Percentiles rank a stretch among this genome's conserved stretches.
Conservation (phyloP, 129 eudicot genomes). For the Escallonia herrerae region DNA sequence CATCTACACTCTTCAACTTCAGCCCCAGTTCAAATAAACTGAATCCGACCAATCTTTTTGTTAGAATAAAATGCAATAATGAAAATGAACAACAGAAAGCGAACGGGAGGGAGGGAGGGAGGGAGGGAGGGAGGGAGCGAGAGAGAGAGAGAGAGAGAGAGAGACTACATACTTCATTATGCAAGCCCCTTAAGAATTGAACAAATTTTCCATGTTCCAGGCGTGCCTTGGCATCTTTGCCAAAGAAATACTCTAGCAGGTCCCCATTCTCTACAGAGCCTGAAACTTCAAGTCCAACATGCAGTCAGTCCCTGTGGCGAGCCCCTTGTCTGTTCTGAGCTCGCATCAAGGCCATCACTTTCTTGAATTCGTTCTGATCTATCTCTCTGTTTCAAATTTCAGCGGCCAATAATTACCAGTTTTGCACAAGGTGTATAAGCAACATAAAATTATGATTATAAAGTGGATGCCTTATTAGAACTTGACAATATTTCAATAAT, state of each 20-base stretch:
- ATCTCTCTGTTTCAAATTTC: conserved; percentile 36
- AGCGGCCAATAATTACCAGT: not conserved
- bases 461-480: no score
- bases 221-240: conserved; percentile 64
- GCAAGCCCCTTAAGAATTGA: conserved; percentile 73
- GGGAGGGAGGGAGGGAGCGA: not conserved
- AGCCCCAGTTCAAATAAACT: no score
- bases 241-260: conserved; percentile 74
- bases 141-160: not conserved
- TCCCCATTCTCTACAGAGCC: conserved; percentile 79
- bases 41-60: no score
- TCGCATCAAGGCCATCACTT: conserved; percentile 87
- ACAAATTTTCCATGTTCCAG: conserved; percentile 62
- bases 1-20: no score
- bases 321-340: conserved; percentile 71
- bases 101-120: not conserved
- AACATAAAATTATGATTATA: no score
- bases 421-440: no score
- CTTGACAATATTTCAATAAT: no score
- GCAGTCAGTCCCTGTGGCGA: conserved; percentile 57
- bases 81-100: no score
- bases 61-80: no score
- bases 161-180: conserved; percentile 43
- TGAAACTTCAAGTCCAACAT: conserved; percentile 57
- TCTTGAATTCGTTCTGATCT: conserved; percentile 79